phyloP scores from a whole-genome alignment of 768 basidiomycete species.

The Amanita rubescens region DNA sequence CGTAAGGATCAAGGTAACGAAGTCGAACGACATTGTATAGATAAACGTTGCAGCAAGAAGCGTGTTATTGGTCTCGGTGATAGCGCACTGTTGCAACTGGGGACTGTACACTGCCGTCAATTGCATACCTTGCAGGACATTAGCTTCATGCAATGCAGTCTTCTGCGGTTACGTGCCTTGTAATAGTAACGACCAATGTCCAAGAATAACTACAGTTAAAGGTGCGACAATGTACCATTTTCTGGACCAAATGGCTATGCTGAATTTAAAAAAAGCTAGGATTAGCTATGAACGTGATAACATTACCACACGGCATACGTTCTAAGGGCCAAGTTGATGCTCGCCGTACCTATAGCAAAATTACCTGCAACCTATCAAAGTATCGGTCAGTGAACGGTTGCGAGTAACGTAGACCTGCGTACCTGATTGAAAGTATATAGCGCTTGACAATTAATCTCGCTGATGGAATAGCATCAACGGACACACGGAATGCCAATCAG shows the following conservation, averaged over 20 bases:
- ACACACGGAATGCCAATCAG: not conserved
- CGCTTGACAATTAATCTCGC: constrained; percentile 54
- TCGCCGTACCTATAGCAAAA: constrained; percentile 60
- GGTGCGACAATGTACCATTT: constrained; percentile 44
- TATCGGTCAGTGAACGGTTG: not conserved
- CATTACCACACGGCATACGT: constrained; percentile 46
- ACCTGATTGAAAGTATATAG: constrained; percentile 64
- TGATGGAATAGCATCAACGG: constrained; percentile 13
- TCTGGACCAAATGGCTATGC: constrained; percentile 68
- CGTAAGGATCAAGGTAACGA: constrained; percentile 53
- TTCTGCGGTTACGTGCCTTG: constrained; percentile 37
- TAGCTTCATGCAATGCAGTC: not conserved
- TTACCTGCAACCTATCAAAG: constrained; percentile 44
- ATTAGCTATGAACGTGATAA: not conserved
- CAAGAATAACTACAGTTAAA: constrained; percentile 50
- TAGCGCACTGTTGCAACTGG: constrained; percentile 40
- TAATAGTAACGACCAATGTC: constrained; percentile 65
- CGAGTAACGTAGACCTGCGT: constrained; percentile 6
- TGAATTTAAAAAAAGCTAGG: constrained; percentile 16
- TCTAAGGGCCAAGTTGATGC: constrained; percentile 61
- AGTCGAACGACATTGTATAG: constrained; percentile 69
- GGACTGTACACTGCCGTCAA: constrained; percentile 51
- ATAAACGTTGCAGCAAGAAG: constrained; percentile 63
- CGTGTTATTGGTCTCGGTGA: constrained; percentile 49
- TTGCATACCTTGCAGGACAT: constrained; percentile 37